A percentile compares a stretch with the other conserved stretches of the same genome.
phyloP scores from a whole-genome alignment of 306 rosid genomes.

The Lagenaria siceraria region DNA sequence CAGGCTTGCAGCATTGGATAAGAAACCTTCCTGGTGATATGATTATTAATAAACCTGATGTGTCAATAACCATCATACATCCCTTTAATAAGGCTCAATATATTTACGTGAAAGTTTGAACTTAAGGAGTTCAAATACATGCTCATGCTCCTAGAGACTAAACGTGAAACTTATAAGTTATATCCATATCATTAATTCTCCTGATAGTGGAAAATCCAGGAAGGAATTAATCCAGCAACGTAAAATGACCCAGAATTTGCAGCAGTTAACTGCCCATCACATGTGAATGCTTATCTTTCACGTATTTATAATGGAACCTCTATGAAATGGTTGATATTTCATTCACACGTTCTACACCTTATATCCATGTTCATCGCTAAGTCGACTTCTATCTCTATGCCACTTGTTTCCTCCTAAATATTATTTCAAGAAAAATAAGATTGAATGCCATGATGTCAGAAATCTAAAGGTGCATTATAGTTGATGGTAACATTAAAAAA shows the following conservation, averaged over 20 bases:
- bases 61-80: background rate
- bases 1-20: constrained; percentile 48
- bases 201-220: background rate
- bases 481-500: background rate
- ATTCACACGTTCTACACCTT: background rate
- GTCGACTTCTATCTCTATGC: background rate
- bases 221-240: background rate
- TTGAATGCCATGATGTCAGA: background rate
- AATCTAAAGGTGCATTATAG: background rate
- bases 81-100: background rate
- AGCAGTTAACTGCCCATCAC: background rate
- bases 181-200: background rate
- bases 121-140: background rate
- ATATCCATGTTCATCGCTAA: background rate
- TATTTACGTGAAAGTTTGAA: background rate
- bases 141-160: background rate
- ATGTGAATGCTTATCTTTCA: background rate
- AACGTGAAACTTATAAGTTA: background rate
- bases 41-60: background rate
- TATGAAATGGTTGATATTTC: background rate
- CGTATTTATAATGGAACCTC: background rate
- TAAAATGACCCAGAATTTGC: background rate
- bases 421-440: background rate
- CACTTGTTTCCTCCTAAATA: background rate
- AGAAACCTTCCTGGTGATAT: constrained; percentile 67